Evolutionary conservation across 2,329 filamentous ascomycete genomes (phyloP), one percentile per base, ranked within the genome.

Genomic region (Colletotrichum musicola): DNA sequence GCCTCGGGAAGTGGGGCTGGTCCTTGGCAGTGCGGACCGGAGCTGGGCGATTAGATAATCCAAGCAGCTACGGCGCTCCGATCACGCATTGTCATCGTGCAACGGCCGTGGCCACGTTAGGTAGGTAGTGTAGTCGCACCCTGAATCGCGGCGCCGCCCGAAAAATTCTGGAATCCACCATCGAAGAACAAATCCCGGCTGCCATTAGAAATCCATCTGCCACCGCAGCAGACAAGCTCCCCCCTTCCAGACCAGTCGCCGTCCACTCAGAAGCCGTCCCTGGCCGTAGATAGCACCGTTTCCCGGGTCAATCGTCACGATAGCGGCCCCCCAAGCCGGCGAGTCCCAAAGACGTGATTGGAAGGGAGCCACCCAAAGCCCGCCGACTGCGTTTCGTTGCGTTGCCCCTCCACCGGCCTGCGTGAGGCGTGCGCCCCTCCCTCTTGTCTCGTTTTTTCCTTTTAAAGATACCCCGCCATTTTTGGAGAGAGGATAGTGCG

Each of bases 161-260:
- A 59, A 65, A 65, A 68, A 56, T 56, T 68, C 62, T 68, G 66
- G 62, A 68, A 68, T 56, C 55, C 66, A 68, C 62, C 62, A 68
- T 57, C 40, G 40, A 40, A 55, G 44, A 27, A 40, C 54, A 56
- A 64, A 66, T 68, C 62, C 66, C 56, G 44, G 66, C 55, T 27
- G 59, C 18, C 49, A 68, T 68, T 68, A 68, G 55, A 68, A 68
- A 68, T 68, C 62, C 46, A 22, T 5, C 18, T 42, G 40, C 40
- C 13, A n/a, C 46, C 12, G 47, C 47, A 49, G 47, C 38, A 16
- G 35, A 27, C 40, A 42, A 49, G 46, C 44, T 50, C 22, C 49
- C 35, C 58, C 46, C 25, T 58, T 63, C 25, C n/a, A 42, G 62
- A 38, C 16, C 58, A 25, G 46, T 49, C 46, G 46, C 64, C 53